Conservation (phyloP, 2,329 filamentous ascomycete species). For the Oidium heveae region DNA sequence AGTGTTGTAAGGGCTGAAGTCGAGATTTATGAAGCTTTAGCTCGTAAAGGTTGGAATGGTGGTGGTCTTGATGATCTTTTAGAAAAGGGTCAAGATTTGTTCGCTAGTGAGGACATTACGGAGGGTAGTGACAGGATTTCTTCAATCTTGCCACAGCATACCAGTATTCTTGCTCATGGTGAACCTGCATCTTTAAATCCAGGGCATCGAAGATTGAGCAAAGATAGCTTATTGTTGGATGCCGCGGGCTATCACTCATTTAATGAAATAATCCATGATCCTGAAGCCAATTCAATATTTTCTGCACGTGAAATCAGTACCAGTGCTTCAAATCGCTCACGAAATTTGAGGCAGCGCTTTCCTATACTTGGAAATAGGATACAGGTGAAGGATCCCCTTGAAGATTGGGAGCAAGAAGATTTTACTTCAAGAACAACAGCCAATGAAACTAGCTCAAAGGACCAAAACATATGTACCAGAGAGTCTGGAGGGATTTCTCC, state of each 20-base stretch:
- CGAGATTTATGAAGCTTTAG: slow-evolving; percentile 42
- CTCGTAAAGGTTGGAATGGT: slow-evolving; percentile 41
- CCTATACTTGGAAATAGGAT: slow-evolving; percentile 20
- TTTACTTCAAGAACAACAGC: too few species aligned
- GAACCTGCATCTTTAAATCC: slow-evolving; percentile 4
- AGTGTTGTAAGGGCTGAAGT: slow-evolving; percentile 41
- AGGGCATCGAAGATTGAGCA: not conserved
- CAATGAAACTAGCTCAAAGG: too few species aligned
- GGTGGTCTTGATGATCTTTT: slow-evolving; percentile 40
- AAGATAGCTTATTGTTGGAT: too few species aligned
- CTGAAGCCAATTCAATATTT: slow-evolving; percentile 24
- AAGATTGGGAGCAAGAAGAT: slow-evolving; percentile 1
- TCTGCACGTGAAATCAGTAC: slow-evolving; percentile 17
- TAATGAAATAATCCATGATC: not conserved
- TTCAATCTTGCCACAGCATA: slow-evolving; percentile 34
- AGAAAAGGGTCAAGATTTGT: slow-evolving; percentile 36
- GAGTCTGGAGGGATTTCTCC: too few species aligned
- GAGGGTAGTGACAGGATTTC: slow-evolving; percentile 27
- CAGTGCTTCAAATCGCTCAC: slow-evolving; percentile 21
- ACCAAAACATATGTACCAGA: too few species aligned
- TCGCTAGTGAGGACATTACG: slow-evolving; percentile 19
- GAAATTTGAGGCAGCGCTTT: slow-evolving; percentile 28
- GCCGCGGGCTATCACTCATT: not conserved
- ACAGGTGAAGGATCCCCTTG: slow-evolving; percentile 7
- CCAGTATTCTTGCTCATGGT: slow-evolving; percentile 27